These are phyloP conservation scores for Thyridium curvatum DNA, from an alignment of 2,329 filamentous ascomycete species.

Conservation along the genomic window DNA sequence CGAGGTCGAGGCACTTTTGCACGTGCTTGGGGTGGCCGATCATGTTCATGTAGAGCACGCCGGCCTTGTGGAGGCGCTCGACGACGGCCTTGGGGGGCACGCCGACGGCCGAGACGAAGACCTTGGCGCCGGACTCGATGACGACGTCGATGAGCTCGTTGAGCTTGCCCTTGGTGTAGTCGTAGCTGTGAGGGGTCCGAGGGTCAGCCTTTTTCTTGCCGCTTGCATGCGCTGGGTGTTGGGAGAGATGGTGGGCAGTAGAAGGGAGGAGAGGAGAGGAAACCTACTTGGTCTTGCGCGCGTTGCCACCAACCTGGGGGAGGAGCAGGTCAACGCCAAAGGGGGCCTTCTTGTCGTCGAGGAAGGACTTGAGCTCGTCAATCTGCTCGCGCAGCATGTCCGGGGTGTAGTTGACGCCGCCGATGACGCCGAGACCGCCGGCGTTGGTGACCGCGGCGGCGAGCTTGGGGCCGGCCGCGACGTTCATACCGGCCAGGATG, in stretches of 20 bases:
- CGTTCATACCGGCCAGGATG: slow-evolving; percentile 97
- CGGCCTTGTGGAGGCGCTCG: slow-evolving; percentile 79
- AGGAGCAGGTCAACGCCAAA: slow-evolving; percentile 93
- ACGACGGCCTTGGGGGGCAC: slow-evolving; percentile 85
- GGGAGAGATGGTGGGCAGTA: no score
- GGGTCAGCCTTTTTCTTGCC: no score
- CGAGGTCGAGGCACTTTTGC: slow-evolving; percentile 86
- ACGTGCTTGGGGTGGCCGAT: slow-evolving; percentile 99
- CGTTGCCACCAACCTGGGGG: slow-evolving; percentile 88
- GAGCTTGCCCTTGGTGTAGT: slow-evolving; percentile 99
- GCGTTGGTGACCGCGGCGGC: slow-evolving; percentile 96
- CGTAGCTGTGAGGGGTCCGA: slow-evolving; percentile 68
- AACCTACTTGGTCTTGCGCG: slow-evolving; percentile 82
- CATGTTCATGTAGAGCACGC: slow-evolving; percentile 99
- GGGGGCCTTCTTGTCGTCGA: slow-evolving; percentile 85
- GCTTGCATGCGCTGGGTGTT: no score
- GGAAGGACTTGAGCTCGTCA: slow-evolving; percentile 81
- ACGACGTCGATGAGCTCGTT: slow-evolving; percentile 84
- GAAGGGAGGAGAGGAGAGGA: not conserved
- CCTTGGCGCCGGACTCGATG: slow-evolving; percentile 82
- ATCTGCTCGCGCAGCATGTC: slow-evolving; percentile 97
- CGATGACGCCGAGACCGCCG: slow-evolving; percentile 92
- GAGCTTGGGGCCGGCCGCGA: slow-evolving; percentile 91
- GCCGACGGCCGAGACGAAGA: slow-evolving; percentile 96
- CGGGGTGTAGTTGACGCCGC: slow-evolving; percentile 91